Percentiles rank a stretch among this genome's conserved stretches.
phyloP scores from a whole-genome alignment of 129 eudicot genomes.

The Flaveria ramosissima region DNA sequence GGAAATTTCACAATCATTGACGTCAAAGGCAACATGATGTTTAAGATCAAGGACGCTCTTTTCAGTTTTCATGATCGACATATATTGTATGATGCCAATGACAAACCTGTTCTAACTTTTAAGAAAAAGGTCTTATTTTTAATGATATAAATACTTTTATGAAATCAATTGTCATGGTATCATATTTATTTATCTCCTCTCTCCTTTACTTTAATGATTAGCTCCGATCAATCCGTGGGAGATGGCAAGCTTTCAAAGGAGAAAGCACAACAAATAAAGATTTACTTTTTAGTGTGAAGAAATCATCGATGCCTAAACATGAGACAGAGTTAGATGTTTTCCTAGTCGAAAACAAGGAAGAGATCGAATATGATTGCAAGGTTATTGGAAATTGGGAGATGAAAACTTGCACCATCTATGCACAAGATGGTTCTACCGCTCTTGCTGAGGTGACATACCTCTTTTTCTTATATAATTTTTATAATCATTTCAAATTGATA shows the following conservation, averaged over 20 bases:
- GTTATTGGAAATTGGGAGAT: constrained; percentile 41
- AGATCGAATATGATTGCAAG: constrained; percentile 37
- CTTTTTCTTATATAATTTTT: not conserved
- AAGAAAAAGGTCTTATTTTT: constrained; percentile 43
- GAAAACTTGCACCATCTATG: constrained; percentile 41
- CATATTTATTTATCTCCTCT: not conserved
- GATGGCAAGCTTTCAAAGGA: constrained; percentile 51
- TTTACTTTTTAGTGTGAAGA: constrained; percentile 43
- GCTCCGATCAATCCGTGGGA: constrained; percentile 44
- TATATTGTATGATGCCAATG: constrained; percentile 50
- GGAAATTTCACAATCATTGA: constrained; percentile 43
- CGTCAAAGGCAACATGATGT: constrained; percentile 46
- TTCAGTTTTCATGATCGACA: constrained; percentile 47
- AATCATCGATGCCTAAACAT: constrained; percentile 28
- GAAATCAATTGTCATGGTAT: too few species aligned
- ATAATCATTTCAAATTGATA: not conserved
- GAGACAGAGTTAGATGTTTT: constrained; percentile 40
- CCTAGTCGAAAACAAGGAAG: constrained; percentile 37
- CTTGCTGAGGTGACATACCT: constrained; percentile 35
- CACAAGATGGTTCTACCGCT: constrained; percentile 34
- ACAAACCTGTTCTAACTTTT: constrained; percentile 45
- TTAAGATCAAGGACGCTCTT: constrained; percentile 43
- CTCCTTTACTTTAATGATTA: not conserved
- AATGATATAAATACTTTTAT: not conserved
- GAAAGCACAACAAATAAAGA: constrained; percentile 40